Evolutionary conservation across 2,329 filamentous ascomycete species (phyloP), one percentile per base, ranked within the genome.

Genomic region (Monosporascus cannonballus): DNA sequence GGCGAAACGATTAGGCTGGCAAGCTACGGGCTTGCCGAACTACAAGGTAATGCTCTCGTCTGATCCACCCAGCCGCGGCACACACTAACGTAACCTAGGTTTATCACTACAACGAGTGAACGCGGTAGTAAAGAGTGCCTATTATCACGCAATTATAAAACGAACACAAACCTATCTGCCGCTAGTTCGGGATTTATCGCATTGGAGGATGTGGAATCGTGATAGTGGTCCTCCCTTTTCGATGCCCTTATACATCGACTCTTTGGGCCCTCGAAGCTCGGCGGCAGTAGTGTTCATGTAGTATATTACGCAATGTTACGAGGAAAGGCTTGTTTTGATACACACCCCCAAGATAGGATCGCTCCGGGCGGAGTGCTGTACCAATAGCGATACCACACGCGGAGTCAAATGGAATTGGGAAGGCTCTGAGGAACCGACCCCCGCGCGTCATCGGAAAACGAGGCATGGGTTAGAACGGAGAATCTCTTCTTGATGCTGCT

Each of bases 31-130:
- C n/a, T 74, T 97, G 65, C 94, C 94, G 42, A 96, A 97, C 74
- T 99, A 99, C 74, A 92, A 93, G 79, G 94, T 96, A 73, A 68
- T 83, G 25, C 22, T 22, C n/a, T 22, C n/a, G 14, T 25, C 38
- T 17, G 17, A 39, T 39, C 38, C 7, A 36, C 34, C 22, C 27
- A 11, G 37, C 47, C 44, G 39, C 36, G 44, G 24, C 20, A 22
- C 50, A 59, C 52, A 58, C 52, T 41, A 50, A 52, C 56, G 25
- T 49, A 42, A 39, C 49, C 45, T 14, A 94, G 89, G 86, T 94
- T 57, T 95, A 91, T 70, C 89, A 95, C 71, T 93, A 90, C 76
- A 93, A 95, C 69, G 89, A 95, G 75, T 93, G 79, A 77, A 64
- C 56, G 52, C 52, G 48, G 55, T 51, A 37, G 49, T 38, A 30